phyloP scores from a whole-genome alignment of 2,329 filamentous ascomycete species.

The Phaeosphaeria sp. region DNA sequence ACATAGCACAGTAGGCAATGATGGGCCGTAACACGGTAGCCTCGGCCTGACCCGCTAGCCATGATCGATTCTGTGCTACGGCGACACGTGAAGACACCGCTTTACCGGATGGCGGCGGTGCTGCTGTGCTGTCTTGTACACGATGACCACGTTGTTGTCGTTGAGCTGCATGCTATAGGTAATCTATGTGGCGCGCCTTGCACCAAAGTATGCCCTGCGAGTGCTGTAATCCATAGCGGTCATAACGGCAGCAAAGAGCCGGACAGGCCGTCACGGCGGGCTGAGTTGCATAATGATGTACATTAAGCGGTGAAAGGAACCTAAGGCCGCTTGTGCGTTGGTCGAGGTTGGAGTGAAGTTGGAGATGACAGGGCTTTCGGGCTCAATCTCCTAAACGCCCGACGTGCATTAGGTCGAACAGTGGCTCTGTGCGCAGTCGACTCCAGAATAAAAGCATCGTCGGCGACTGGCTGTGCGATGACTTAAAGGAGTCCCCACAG shows the following conservation, averaged over 20 bases:
- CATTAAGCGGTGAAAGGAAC: slow-evolving; percentile 46
- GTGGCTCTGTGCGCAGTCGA: slow-evolving; percentile 44
- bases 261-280: slow-evolving; percentile 18
- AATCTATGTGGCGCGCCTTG: slow-evolving; percentile 20
- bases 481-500: slow-evolving; percentile 33
- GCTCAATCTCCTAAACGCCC: slow-evolving; percentile 39
- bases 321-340: slow-evolving; percentile 31
- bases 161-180: slow-evolving; percentile 22
- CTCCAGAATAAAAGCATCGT: slow-evolving; percentile 29
- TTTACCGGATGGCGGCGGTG: slow-evolving; percentile 31
- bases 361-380: slow-evolving; percentile 35
- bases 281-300: slow-evolving; percentile 37
- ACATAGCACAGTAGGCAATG: slow-evolving; percentile 17
- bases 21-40: slow-evolving; percentile 30
- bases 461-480: slow-evolving; percentile 21
- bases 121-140: slow-evolving; percentile 40
- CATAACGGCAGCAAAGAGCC: slow-evolving; percentile 11
- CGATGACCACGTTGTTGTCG: slow-evolving; percentile 39
- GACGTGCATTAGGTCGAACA: slow-evolving; percentile 48
- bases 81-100: slow-evolving; percentile 37
- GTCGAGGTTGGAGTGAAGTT: slow-evolving; percentile 30
- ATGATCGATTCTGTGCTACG: slow-evolving; percentile 19
- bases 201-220: not conserved
- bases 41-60: slow-evolving; percentile 41
- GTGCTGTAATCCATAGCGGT: not conserved